Conservation (phyloP, 345 rosid species). For the Eutrema heterophyllum region DNA sequence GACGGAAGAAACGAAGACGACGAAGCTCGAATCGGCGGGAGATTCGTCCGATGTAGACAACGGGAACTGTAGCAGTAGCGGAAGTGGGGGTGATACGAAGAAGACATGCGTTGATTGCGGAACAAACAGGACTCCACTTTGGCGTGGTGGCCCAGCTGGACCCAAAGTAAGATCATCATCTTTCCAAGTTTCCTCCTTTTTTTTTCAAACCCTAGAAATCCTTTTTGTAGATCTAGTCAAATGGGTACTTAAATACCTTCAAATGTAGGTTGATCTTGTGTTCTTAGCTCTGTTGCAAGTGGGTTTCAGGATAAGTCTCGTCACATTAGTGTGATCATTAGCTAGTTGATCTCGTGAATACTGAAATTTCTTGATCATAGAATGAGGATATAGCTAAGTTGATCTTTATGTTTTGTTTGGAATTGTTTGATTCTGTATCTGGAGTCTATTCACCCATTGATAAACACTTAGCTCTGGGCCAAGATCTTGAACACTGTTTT, state of each 20-base stretch:
- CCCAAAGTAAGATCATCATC: conserved; percentile 57
- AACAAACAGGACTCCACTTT: conserved; percentile 82
- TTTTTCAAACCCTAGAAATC: background rate
- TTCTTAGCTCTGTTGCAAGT: background rate
- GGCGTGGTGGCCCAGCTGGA: conserved; percentile 99
- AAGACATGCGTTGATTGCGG: conserved; percentile 93
- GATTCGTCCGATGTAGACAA: conserved; percentile 27
- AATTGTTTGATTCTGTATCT: background rate
- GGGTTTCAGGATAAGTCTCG: background rate
- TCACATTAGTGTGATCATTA: background rate
- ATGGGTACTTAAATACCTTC: background rate
- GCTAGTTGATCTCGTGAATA: background rate
- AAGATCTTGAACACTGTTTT: background rate
- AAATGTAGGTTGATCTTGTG: background rate
- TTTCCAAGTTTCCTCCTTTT: background rate
- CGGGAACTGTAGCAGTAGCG: conserved; percentile 29
- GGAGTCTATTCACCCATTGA: background rate
- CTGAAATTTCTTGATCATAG: background rate
- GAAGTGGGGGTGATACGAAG: conserved; percentile 39
- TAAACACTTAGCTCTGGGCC: background rate
- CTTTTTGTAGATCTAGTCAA: conserved; percentile 4
- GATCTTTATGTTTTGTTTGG: background rate
- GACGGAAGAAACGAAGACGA: conserved; percentile 14
- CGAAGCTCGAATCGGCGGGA: conserved; percentile 29
- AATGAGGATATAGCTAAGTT: background rate